A percentile compares a stretch with the other conserved stretches of the same genome.
phyloP scores from a whole-genome alignment of 1,284 basidiomycete genomes.

The Fomitiporia mediterranea region DNA sequence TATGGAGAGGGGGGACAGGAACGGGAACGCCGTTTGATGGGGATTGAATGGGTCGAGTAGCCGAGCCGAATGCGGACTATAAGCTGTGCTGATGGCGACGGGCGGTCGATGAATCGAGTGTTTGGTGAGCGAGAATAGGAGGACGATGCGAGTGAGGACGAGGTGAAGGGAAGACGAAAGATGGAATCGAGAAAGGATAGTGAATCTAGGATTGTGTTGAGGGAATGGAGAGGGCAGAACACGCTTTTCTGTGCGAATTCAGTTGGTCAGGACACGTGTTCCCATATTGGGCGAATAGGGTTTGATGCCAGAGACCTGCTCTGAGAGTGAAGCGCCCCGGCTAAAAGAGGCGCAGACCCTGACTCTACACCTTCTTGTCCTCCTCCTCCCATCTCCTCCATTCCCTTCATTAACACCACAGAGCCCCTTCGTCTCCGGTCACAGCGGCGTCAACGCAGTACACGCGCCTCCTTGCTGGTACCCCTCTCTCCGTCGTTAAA shows the following conservation, averaged over 20 bases:
- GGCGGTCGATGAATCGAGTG: not conserved
- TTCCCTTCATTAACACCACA: not conserved
- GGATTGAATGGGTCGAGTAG: not conserved
- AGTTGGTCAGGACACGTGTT: no score
- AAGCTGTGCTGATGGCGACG: not conserved
- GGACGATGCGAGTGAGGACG: not conserved
- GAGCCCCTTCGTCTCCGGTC: not conserved
- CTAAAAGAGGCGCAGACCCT: constrained; percentile 2
- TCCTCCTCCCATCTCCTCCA: not conserved
- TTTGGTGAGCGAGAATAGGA: not conserved
- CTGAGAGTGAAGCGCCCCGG: constrained; percentile 2
- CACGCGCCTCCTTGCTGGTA: not conserved
- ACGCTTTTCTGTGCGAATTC: no score
- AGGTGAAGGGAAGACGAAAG: not conserved
- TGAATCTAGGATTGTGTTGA: not conserved
- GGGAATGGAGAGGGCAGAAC: not conserved
- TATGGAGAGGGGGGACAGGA: not conserved
- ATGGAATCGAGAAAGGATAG: not conserved
- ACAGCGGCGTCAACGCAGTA: not conserved
- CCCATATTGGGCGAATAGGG: not conserved
- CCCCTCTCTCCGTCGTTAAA: no score
- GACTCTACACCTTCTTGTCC: not conserved
- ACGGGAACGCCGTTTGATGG: not conserved
- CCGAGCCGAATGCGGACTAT: not conserved
- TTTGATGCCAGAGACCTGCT: no score